phyloP scores from a whole-genome alignment of 108 stramenopile species.

The Nitzschia sp. region DNA sequence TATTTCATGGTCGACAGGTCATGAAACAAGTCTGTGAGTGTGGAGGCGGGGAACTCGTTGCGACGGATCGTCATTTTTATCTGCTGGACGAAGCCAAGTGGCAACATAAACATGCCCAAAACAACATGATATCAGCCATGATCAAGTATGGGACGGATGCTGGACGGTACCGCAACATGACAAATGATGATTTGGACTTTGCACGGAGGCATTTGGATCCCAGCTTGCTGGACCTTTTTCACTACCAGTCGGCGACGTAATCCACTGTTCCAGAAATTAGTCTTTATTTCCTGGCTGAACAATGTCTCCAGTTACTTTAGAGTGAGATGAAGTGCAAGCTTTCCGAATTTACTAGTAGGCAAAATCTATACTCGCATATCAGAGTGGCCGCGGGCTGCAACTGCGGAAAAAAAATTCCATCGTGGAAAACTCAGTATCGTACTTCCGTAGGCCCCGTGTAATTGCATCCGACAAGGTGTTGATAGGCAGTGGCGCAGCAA shows the following conservation, averaged over 20 bases:
- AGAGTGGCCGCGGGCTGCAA: no score
- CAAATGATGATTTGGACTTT: conserved; percentile 52
- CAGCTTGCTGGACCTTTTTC: conserved; percentile 56
- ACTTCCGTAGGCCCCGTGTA: no score
- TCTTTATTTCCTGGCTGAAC: no score
- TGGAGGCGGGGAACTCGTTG: conserved; percentile 47
- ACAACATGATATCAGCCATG: conserved; percentile 68
- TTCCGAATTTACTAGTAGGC: no score
- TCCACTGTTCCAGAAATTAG: no score
- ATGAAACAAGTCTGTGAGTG: conserved; percentile 63
- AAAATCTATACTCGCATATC: no score
- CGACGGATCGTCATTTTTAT: neutral
- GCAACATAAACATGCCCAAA: conserved; percentile 34
- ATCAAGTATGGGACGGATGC: conserved; percentile 66
- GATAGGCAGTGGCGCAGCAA: no score
- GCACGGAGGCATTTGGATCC: conserved; percentile 41
- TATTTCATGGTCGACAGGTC: conserved; percentile 62
- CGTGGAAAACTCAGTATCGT: no score
- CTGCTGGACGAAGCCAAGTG: conserved; percentile 31
- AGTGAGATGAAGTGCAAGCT: no score
- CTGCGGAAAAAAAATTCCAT: no score
- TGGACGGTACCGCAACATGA: conserved; percentile 46
- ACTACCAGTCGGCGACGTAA: conserved; percentile 29
- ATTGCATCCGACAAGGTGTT: no score
- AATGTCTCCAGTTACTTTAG: no score